phyloP scores from a whole-genome alignment of 169 alveolate species.

The Babesia divergens region DNA sequence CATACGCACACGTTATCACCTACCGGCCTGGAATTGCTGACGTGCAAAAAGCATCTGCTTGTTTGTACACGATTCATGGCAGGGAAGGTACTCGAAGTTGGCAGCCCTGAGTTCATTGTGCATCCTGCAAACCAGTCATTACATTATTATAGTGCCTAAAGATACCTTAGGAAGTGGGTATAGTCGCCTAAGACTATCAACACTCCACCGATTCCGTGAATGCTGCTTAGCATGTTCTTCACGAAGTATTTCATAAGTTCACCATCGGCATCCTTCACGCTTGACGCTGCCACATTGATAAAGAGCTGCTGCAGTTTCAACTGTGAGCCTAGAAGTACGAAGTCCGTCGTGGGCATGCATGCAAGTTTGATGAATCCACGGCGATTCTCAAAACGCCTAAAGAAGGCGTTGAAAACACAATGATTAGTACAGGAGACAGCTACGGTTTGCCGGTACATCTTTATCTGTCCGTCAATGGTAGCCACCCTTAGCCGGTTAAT shows the following conservation, averaged over 20 bases:
- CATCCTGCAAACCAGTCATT: neutral
- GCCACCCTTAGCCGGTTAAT: slow-evolving; percentile 64
- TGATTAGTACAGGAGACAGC: slow-evolving; percentile 33
- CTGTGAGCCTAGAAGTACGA: slow-evolving; percentile 33
- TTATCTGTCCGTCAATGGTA: slow-evolving; percentile 64
- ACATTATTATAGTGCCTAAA: neutral
- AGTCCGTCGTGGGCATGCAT: neutral
- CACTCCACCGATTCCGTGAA: slow-evolving; percentile 49
- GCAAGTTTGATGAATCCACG: slow-evolving; percentile 66
- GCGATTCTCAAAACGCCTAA: slow-evolving; percentile 33
- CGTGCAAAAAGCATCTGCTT: slow-evolving; percentile 58
- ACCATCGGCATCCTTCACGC: slow-evolving; percentile 14
- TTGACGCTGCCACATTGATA: slow-evolving; percentile 39
- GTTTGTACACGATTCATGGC: slow-evolving; percentile 51
- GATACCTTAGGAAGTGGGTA: slow-evolving; percentile 62
- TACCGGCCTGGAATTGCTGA: slow-evolving; percentile 56
- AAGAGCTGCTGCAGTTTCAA: slow-evolving; percentile 46
- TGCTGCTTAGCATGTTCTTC: slow-evolving; percentile 42
- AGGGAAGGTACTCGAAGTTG: slow-evolving; percentile 49
- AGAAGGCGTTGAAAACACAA: slow-evolving; percentile 42
- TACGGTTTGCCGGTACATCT: slow-evolving; percentile 67
- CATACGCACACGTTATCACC: neutral
- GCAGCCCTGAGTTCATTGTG: slow-evolving; percentile 30
- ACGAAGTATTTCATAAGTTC: slow-evolving; percentile 37
- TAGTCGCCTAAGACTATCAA: slow-evolving; percentile 52